These are phyloP conservation scores for Stereum hirsutum DNA, from an alignment of 1,284 basidiomycete species.

Conservation along the genomic window DNA sequence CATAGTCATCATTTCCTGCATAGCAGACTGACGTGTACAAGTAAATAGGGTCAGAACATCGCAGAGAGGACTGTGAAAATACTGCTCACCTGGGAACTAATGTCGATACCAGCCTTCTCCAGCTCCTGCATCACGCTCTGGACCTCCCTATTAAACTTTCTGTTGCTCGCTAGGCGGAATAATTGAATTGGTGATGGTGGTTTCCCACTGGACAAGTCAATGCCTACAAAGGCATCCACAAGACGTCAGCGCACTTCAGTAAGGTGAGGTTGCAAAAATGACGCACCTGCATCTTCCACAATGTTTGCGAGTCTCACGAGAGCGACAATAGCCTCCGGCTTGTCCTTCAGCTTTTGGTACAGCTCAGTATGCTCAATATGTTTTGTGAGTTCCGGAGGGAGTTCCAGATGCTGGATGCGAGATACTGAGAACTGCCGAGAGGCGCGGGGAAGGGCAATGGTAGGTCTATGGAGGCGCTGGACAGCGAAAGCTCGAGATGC, in stretches of 20 bases:
- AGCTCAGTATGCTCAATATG: slow-evolving; percentile 33
- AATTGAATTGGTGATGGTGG: slow-evolving; percentile 42
- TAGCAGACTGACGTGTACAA: neutral
- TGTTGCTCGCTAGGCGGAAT: slow-evolving; percentile 40
- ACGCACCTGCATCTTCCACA: slow-evolving; percentile 43
- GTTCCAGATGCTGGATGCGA: slow-evolving; percentile 25
- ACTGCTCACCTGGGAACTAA: slow-evolving; percentile 30
- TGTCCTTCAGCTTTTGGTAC: slow-evolving; percentile 38
- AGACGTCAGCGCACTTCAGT: neutral
- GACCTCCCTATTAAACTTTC: slow-evolving; percentile 40
- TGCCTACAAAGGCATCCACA: slow-evolving; percentile 22
- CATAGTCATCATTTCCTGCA: slow-evolving; percentile 2
- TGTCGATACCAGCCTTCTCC: slow-evolving; percentile 48
- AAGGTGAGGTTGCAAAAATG: neutral
- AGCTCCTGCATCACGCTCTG: slow-evolving; percentile 40
- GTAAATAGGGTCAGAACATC: neutral
- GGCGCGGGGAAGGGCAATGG: neutral
- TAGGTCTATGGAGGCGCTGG: neutral
- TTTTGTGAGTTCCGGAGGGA: slow-evolving; percentile 25
- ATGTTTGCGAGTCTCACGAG: slow-evolving; percentile 33
- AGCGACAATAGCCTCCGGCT: slow-evolving; percentile 39
- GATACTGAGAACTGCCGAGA: slow-evolving; percentile 23
- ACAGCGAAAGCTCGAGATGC: neutral
- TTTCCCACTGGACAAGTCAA: slow-evolving; percentile 32
- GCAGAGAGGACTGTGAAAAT: slow-evolving; percentile 5